Base-by-base conservation (phyloP, 2,329 filamentous ascomycete genomes). In the Leptographium flavum region DNA sequence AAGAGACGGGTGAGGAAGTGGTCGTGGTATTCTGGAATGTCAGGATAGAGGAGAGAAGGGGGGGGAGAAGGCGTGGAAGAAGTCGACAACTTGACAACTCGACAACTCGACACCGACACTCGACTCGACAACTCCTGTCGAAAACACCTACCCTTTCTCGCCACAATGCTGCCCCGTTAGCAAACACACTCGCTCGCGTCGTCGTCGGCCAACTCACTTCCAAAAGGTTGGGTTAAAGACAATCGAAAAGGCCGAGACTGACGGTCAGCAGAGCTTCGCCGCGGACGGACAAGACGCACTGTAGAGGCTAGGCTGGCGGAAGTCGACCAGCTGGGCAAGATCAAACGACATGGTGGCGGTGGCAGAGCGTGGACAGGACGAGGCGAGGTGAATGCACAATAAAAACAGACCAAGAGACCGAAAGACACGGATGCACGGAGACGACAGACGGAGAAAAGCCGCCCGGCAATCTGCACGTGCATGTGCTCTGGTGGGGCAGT, bases 181-280 rank as follows among this genome's bases (percentile, higher is more conserved):
- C 51, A 46, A 31, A 38, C 22, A 17, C 8, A 17, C 7, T 39
- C 37, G 6, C 5, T 3, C 3, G 19, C 4, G 21, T 25, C n/a
- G 54, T 40, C 32, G 41, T 37, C 25, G 23, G 14, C n/a, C 39
- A 51, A 49, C 85, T 71, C 73, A 94, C 88, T 98, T 98, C 92
- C 92, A 98, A 65, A 95, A 96, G n/a, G 92, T 81, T 21, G 92
- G 92, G 65, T 98, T 98, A 67, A 98, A 96, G 41, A 81, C 74
- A 65, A 98, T 94, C 44, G 84, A 76, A 46, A 71, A 73, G 40
- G 81, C 84, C 54, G 87, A 85, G 54, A 92, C 88, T 94, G 21
- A 3, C 11, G 2, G 32, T 38, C 13, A 45, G 27, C 32, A 42
- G 17, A 5, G 11, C 22, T 22, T 15, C 17, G 9, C 4, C 25